These are phyloP conservation scores for Penicillium sp. DNA, from an alignment of 2,329 filamentous ascomycete genomes.

Conservation along the genomic window DNA sequence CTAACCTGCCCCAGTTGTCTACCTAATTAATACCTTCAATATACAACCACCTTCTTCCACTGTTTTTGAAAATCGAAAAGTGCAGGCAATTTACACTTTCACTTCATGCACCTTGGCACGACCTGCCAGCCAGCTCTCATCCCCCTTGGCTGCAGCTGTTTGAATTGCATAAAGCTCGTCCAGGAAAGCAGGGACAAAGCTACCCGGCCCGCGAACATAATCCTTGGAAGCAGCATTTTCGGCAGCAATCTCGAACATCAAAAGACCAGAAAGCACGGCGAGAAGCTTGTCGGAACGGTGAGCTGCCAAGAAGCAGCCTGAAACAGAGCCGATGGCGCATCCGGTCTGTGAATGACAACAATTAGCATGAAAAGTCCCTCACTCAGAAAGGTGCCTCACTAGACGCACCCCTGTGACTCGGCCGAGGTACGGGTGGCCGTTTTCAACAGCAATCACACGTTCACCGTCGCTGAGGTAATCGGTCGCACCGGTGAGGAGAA, in stretches of 20 bases:
- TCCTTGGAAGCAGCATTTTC: slow-evolving; percentile 55
- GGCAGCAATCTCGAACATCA: slow-evolving; percentile 74
- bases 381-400: neutral
- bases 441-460: slow-evolving; percentile 61
- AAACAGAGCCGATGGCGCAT: slow-evolving; percentile 75
- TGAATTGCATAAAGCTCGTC: slow-evolving; percentile 57
- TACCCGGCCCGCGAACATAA: slow-evolving; percentile 72
- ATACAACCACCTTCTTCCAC: neutral
- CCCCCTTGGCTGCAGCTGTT: slow-evolving; percentile 28
- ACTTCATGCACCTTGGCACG: slow-evolving; percentile 35
- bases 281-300: slow-evolving; percentile 59
- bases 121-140: slow-evolving; percentile 31
- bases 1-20: too few relatives aligned
- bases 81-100: slow-evolving; percentile 15
- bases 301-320: slow-evolving; percentile 69
- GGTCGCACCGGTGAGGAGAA: slow-evolving; percentile 73
- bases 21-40: neutral
- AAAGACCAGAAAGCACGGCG: slow-evolving; percentile 64
- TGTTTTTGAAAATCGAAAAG: slow-evolving; percentile 1
- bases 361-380: neutral
- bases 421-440: slow-evolving; percentile 62
- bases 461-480: slow-evolving; percentile 74
- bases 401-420: slow-evolving; percentile 40
- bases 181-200: slow-evolving; percentile 77
- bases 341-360: slow-evolving; percentile 49